A percentile compares a stretch with the other conserved stretches of the same genome.
Conservation (phyloP, 768 basidiomycete genomes). For the Xanthoconium purpureum region DNA sequence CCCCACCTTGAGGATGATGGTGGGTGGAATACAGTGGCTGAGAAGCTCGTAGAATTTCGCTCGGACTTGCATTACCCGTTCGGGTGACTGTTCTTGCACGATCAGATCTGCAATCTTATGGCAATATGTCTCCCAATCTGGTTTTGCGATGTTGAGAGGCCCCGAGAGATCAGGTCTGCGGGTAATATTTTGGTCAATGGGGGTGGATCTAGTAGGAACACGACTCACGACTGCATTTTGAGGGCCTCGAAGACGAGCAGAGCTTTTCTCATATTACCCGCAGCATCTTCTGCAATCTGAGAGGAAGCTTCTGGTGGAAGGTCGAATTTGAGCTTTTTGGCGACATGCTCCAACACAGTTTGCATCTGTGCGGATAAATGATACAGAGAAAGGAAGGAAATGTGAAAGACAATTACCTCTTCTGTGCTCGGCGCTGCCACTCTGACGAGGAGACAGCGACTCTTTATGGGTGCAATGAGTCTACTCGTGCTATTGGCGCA, state of each 20-base stretch:
- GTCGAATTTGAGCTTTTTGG: constrained; percentile 73
- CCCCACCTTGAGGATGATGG: constrained; percentile 82
- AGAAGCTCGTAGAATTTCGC: constrained; percentile 92
- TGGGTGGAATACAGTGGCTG: constrained; percentile 95
- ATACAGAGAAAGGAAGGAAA: not conserved
- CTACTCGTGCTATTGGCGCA: constrained; percentile 94
- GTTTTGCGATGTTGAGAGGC: constrained; percentile 81
- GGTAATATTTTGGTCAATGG: not conserved
- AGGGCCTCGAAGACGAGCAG: constrained; percentile 92
- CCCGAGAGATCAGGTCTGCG: constrained; percentile 79
- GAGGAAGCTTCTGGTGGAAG: constrained; percentile 73
- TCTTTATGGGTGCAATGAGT: constrained; percentile 95
- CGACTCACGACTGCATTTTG: constrained; percentile 89
- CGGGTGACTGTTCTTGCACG: constrained; percentile 83
- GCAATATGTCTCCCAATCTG: constrained; percentile 99
- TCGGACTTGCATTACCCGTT: constrained; percentile 87
- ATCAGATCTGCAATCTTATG: constrained; percentile 89
- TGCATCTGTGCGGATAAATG: constrained; percentile 57
- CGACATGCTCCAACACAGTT: constrained; percentile 73
- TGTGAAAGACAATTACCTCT: constrained; percentile 52
- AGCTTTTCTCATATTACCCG: constrained; percentile 92
- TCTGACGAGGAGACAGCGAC: constrained; percentile 89
- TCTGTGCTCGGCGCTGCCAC: constrained; percentile 81
- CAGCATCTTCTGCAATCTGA: constrained; percentile 78
- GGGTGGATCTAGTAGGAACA: not conserved